A percentile compares a stretch with the other conserved stretches of the same genome.
These are phyloP conservation scores for Cyclotella cryptica DNA, from an alignment of 108 stramenopile species.

Conservation along the genomic window DNA sequence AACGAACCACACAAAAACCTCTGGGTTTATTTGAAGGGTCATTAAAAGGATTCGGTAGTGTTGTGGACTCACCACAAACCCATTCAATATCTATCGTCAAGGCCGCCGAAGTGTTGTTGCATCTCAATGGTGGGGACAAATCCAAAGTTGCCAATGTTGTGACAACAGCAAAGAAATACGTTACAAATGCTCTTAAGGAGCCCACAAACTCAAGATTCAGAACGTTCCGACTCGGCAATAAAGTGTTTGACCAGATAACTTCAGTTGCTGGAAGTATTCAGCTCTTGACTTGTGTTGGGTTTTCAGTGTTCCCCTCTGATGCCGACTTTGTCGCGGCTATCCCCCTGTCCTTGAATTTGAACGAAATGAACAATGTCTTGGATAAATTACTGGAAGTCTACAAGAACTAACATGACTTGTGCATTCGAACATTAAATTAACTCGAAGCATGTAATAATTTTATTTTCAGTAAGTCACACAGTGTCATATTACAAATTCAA, in stretches of 20 bases:
- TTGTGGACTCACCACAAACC: not conserved
- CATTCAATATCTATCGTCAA: conserved; percentile 15
- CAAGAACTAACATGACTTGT: not conserved
- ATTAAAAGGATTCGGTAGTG: conserved; percentile 15
- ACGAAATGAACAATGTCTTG: conserved; percentile 21
- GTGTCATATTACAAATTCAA: not conserved
- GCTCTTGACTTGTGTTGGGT: conserved; percentile 61
- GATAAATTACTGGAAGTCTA: conserved; percentile 22
- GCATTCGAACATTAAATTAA: too few relatives aligned
- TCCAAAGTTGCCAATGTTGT: conserved; percentile 27
- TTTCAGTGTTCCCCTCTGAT: conserved; percentile 60
- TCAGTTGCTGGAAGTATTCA: conserved; percentile 60
- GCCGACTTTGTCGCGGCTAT: conserved; percentile 69
- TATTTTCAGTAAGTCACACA: not conserved
- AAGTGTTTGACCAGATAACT: conserved; percentile 74
- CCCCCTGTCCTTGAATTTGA: conserved; percentile 36
- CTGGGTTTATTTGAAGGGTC: conserved; percentile 1
- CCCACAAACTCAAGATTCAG: conserved; percentile 75
- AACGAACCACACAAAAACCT: conserved; percentile 31
- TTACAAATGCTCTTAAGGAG: conserved; percentile 63
- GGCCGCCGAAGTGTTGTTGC: conserved; percentile 24
- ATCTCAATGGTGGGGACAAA: conserved; percentile 39
- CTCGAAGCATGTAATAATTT: too few relatives aligned
- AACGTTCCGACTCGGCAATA: conserved; percentile 70
- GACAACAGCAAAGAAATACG: conserved; percentile 65